A percentile compares a stretch with the other conserved stretches of the same genome.
phyloP scores from a whole-genome alignment of 768 basidiomycete species.

The Podaxis mareebaensis region DNA sequence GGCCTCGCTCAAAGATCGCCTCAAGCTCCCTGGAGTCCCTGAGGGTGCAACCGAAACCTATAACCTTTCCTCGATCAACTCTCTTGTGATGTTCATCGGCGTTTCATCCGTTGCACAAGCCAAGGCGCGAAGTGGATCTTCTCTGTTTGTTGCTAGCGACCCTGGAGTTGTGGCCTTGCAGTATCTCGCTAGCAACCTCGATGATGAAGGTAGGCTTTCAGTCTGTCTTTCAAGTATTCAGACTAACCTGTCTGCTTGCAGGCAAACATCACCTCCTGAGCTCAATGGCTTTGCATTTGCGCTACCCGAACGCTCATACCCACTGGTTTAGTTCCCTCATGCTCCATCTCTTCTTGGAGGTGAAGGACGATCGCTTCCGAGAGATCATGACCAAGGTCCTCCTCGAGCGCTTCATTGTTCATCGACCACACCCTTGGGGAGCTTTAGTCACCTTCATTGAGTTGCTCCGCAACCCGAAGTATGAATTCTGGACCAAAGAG shows the following conservation, averaged over 20 bases:
- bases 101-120: conserved; percentile 89
- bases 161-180: conserved; percentile 84
- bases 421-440: conserved; percentile 97
- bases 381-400: conserved; percentile 89
- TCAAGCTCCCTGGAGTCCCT: conserved; percentile 51
- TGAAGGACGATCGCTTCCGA: conserved; percentile 73
- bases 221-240: neutral
- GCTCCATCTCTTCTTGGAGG: conserved; percentile 82
- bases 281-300: conserved; percentile 91
- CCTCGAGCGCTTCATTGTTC: conserved; percentile 90
- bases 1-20: conserved; percentile 74
- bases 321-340: conserved; percentile 96
- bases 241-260: conserved; percentile 30
- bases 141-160: conserved; percentile 78
- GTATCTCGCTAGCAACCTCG: conserved; percentile 80
- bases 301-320: conserved; percentile 98
- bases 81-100: conserved; percentile 95
- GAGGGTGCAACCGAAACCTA: conserved; percentile 62
- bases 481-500: conserved; percentile 89
- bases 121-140: conserved; percentile 80
- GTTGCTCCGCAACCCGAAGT: conserved; percentile 85
- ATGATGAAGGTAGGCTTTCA: conserved; percentile 77
- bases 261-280: conserved; percentile 95
- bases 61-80: conserved; percentile 89
- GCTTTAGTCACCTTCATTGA: conserved; percentile 93